Evolutionary conservation across 441 rosid species (phyloP), one percentile per base, ranked within the genome.

Genomic region (Kokia cookei): DNA sequence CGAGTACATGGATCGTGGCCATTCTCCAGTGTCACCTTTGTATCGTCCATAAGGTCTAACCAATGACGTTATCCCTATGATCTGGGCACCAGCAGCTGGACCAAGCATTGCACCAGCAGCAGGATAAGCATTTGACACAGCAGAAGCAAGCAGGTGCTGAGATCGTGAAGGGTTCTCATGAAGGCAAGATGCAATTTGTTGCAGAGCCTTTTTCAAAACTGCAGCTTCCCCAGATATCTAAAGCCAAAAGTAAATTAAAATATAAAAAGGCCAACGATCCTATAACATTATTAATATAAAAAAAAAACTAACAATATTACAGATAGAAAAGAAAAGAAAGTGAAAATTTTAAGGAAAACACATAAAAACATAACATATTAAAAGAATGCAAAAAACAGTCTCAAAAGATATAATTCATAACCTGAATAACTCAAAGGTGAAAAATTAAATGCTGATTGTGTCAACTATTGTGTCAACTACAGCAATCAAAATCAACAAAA

Each of bases 161-260:
- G 96, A 78, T 35, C 96, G 89, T 58, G 98, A 90, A 37, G 99
- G 99, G 82, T 94, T 94, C 14, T 89, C 97, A 63, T 90, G 99
- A 75, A 96, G 92, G 43, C 98, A 92, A 48, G 88, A 73, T 15
- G 98, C 98, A 84, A 92, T 91, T 82, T 90, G 92, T 75, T 76
- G 81, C 67, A 94, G 82, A 73, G 98, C 99, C 84, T 88, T 92
- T 75, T 89, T 96, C 73, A 94, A 94, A 75, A 89, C 83, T 60
- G 84, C 79, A 76, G 89, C 84, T 77, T 96, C 98, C 59, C 99
- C 99, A 66, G 94, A 83, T 76, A 94, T 82, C 99, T 96, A 85
- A 45, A 74, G 42, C 40, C 76, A 76, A 75, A 53, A 53, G 22
- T 17, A 14, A 60, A 53, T 35, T 32, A 27, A 69, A 68, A 50